Percentiles rank a stretch among this genome's conserved stretches.
Evolutionary conservation across 1,139 yeast genomes (phyloP).

Genomic region (Candida buenavistaensis): DNA sequence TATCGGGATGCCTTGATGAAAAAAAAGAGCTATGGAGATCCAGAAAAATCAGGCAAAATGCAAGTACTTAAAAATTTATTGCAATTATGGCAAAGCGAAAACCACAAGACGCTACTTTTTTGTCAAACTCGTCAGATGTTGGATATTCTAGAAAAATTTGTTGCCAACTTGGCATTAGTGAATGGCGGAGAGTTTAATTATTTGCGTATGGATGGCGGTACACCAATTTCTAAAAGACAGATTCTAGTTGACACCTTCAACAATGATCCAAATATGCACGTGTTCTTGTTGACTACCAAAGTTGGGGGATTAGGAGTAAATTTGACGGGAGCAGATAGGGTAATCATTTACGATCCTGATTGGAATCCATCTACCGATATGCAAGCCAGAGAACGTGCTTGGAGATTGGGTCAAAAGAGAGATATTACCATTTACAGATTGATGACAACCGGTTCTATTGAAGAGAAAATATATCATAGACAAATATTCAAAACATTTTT

Average conservation of each 20-base stretch:
- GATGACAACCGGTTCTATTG: slow-evolving; percentile 95
- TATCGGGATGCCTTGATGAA: slow-evolving; percentile 49
- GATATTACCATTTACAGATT: slow-evolving; percentile 91
- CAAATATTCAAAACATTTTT: slow-evolving; percentile 94
- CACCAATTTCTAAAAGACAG: slow-evolving; percentile 78
- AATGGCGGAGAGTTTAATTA: slow-evolving; percentile 38
- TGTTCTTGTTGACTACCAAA: slow-evolving; percentile 84
- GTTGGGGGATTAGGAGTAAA: slow-evolving; percentile 97
- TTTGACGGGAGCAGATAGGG: slow-evolving; percentile 92
- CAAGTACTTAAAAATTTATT: slow-evolving; percentile 80
- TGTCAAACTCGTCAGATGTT: slow-evolving; percentile 95
- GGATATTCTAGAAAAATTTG: slow-evolving; percentile 71
- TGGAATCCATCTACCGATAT: slow-evolving; percentile 99
- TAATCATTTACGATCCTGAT: slow-evolving; percentile 93
- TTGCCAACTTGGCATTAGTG: slow-evolving; percentile 39
- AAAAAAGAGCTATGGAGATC: slow-evolving; percentile 60
- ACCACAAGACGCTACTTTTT: slow-evolving; percentile 77
- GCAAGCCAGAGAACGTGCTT: slow-evolving; percentile 95
- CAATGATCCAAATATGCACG: slow-evolving; percentile 51
- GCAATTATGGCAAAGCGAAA: slow-evolving; percentile 73
- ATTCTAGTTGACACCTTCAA: slow-evolving; percentile 79
- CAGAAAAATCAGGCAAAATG: slow-evolving; percentile 82
- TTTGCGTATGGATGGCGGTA: slow-evolving; percentile 92
- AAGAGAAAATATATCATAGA: slow-evolving; percentile 93
- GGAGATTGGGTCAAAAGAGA: slow-evolving; percentile 93